Conservation (phyloP, 768 basidiomycete species). For the Zangia roseola region DNA sequence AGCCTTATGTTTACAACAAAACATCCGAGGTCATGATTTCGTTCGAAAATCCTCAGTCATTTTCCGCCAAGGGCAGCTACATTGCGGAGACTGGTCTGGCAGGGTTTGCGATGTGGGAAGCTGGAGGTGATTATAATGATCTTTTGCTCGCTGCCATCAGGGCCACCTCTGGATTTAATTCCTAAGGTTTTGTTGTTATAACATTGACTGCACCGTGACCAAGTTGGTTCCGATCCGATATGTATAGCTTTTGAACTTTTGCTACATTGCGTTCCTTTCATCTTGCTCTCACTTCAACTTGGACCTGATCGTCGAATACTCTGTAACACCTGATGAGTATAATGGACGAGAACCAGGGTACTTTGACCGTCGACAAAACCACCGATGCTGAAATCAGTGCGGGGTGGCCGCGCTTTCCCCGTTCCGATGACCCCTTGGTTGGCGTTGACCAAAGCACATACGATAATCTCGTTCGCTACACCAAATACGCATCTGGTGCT, state of each 20-base stretch:
- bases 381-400: background rate
- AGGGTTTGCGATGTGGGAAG: constrained; percentile 75
- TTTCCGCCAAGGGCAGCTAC: constrained; percentile 58
- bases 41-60: constrained; percentile 62
- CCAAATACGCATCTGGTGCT: constrained; percentile 50
- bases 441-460: constrained; percentile 39
- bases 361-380: background rate
- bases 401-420: constrained; percentile 26
- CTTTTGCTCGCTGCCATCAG: constrained; percentile 59
- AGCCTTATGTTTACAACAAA: constrained; percentile 69
- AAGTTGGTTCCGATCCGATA: too few species aligned
- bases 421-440: constrained; percentile 15
- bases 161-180: background rate
- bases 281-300: too few species aligned
- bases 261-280: too few species aligned
- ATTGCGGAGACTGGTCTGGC: constrained; percentile 52
- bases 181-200: too few species aligned
- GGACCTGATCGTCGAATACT: too few species aligned
- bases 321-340: constrained; percentile 5
- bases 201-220: too few species aligned
- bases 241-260: too few species aligned
- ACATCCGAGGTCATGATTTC: constrained; percentile 58
- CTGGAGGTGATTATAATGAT: constrained; percentile 63
- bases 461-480: constrained; percentile 42
- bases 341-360: background rate